These are phyloP conservation scores for Diaporthe amygdali DNA, from an alignment of 2,329 filamentous ascomycete genomes.

Conservation along the genomic window DNA sequence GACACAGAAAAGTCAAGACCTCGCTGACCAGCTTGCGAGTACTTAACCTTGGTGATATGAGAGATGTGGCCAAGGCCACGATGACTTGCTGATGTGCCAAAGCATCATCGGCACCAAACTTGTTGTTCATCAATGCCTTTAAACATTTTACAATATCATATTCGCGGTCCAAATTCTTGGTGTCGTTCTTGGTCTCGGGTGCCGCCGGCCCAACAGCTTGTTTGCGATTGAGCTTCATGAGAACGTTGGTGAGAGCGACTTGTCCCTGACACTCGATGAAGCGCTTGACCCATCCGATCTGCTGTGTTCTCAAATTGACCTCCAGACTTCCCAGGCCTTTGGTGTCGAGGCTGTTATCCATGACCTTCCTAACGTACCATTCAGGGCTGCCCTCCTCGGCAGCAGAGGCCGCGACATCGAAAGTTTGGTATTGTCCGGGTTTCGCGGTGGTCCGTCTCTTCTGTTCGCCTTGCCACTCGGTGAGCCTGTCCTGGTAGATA, in stretches of 20 bases:
- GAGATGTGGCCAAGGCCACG: constrained; percentile 81
- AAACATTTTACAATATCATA: constrained; percentile 98
- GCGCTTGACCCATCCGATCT: constrained; percentile 95
- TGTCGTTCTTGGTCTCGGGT: constrained; percentile 55
- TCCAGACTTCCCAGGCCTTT: constrained; percentile 93
- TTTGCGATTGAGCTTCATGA: constrained; percentile 91
- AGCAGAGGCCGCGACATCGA: constrained; percentile 72
- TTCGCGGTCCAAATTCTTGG: constrained; percentile 87
- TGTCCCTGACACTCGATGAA: constrained; percentile 98
- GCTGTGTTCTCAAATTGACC: constrained; percentile 93
- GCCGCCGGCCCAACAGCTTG: constrained; percentile 75
- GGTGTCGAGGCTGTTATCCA: constrained; percentile 91
- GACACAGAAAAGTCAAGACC: constrained; percentile 93
- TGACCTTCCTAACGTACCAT: constrained; percentile 96
- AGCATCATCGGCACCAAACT: constrained; percentile 96
- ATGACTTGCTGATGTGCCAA: constrained; percentile 89
- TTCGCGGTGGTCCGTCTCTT: constrained; percentile 80
- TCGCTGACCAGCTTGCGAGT: constrained; percentile 96
- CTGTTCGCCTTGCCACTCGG: constrained; percentile 93
- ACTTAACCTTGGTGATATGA: constrained; percentile 87
- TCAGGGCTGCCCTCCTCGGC: constrained; percentile 96
- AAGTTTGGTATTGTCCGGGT: constrained; percentile 71
- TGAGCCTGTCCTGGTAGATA: constrained; percentile 91
- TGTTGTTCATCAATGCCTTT: constrained; percentile 99
- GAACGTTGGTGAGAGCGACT: constrained; percentile 90